Conservation (phyloP, 2,329 filamentous ascomycete genomes). For the Trichoderma cornu-damae region DNA sequence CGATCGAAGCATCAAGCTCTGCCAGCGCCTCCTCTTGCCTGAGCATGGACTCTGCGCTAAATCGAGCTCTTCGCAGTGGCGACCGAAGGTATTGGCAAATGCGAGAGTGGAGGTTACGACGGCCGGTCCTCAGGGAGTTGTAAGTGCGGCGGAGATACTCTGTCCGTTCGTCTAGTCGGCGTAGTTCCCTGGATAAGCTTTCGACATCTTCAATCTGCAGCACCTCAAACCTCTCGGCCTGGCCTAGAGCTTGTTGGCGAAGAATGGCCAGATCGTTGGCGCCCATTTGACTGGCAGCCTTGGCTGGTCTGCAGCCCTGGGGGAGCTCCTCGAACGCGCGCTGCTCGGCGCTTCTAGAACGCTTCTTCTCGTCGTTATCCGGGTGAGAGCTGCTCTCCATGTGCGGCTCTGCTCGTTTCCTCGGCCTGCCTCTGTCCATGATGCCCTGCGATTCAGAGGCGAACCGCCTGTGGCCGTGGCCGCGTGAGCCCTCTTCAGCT, state of each 20-base stretch:
- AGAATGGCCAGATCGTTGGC: slow-evolving; percentile 46
- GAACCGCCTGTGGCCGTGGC: slow-evolving; percentile 43
- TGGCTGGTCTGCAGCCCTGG: slow-evolving; percentile 49
- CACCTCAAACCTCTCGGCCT: slow-evolving; percentile 61
- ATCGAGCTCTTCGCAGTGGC: slow-evolving; percentile 58
- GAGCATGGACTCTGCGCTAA: slow-evolving; percentile 68
- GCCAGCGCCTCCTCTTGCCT: slow-evolving; percentile 75
- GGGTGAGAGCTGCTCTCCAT: slow-evolving; percentile 34
- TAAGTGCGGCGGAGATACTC: slow-evolving; percentile 75
- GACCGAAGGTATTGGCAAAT: slow-evolving; percentile 74
- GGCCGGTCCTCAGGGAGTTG: slow-evolving; percentile 66
- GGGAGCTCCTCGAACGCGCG: slow-evolving; percentile 58
- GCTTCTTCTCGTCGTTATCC: slow-evolving; percentile 40
- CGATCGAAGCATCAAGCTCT: slow-evolving; percentile 71
- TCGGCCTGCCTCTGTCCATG: slow-evolving; percentile 58
- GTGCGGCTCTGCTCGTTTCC: slow-evolving; percentile 46
- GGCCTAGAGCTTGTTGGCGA: slow-evolving; percentile 56
- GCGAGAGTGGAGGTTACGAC: slow-evolving; percentile 68
- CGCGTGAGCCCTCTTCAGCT: slow-evolving; percentile 19
- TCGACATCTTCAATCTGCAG: slow-evolving; percentile 59
- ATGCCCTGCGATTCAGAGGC: slow-evolving; percentile 55
- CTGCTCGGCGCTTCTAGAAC: slow-evolving; percentile 48
- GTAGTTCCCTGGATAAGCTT: slow-evolving; percentile 65
- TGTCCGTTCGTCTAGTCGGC: slow-evolving; percentile 69
- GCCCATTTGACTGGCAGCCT: slow-evolving; percentile 47